phyloP scores from a whole-genome alignment of 768 basidiomycete genomes.

The Termitomyces bulborhizus region DNA sequence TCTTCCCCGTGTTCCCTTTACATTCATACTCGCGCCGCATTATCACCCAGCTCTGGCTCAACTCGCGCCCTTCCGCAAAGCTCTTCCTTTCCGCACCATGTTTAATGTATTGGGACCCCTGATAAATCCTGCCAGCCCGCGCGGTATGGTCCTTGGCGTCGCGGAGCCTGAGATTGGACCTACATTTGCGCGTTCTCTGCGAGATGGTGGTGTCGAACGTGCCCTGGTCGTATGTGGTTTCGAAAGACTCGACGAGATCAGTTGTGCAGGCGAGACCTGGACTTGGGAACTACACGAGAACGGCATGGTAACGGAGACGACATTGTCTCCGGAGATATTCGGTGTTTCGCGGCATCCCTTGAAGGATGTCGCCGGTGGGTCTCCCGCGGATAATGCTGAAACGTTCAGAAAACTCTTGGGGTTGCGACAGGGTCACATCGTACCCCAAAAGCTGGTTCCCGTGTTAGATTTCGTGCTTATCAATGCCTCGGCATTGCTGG shows the following conservation, averaged over 20 bases:
- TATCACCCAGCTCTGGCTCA: slow-evolving; percentile 85
- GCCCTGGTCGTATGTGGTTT: slow-evolving; percentile 92
- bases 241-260: slow-evolving; percentile 92
- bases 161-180: slow-evolving; percentile 74
- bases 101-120: slow-evolving; percentile 95
- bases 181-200: slow-evolving; percentile 73
- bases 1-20: slow-evolving; percentile 71
- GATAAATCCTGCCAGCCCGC: slow-evolving; percentile 84
- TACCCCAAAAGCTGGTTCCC: slow-evolving; percentile 51
- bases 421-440: slow-evolving; percentile 48
- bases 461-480: slow-evolving; percentile 84
- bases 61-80: slow-evolving; percentile 78
- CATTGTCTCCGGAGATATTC: slow-evolving; percentile 68
- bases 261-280: slow-evolving; percentile 84
- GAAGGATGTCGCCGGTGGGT: slow-evolving; percentile 60
- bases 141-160: slow-evolving; percentile 89
- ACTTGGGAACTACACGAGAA: slow-evolving; percentile 73
- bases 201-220: slow-evolving; percentile 69
- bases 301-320: slow-evolving; percentile 55
- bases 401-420: slow-evolving; percentile 52
- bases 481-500: slow-evolving; percentile 84
- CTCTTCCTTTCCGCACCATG: slow-evolving; percentile 91
- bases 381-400: slow-evolving; percentile 73
- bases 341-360: slow-evolving; percentile 72
- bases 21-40: slow-evolving; percentile 90